Evolutionary conservation across 495 filamentous ascomycete genomes (phyloP).

Genomic region (Aspergillus bridgeri): DNA sequence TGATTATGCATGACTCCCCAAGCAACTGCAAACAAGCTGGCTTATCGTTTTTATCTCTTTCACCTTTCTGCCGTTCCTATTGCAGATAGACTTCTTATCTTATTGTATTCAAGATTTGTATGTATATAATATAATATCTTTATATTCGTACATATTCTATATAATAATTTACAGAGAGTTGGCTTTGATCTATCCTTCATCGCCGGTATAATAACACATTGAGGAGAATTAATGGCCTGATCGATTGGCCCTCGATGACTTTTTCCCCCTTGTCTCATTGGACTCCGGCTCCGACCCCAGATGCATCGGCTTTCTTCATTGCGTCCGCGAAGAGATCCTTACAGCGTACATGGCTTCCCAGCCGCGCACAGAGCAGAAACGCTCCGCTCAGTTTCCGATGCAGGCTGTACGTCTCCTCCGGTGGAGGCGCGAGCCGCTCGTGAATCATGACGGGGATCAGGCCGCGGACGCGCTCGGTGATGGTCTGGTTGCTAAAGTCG

Average conservation of each 20-base stretch:
- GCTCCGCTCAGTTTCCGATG: slow-evolving; percentile 96
- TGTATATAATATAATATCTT: background rate
- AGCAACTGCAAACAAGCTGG: background rate
- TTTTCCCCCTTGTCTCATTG: slow-evolving; percentile 3
- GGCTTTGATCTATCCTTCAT: background rate
- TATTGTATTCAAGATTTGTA: background rate
- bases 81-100: background rate
- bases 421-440: slow-evolving; percentile 84
- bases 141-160: background rate
- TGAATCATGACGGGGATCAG: slow-evolving; percentile 90
- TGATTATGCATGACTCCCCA: background rate
- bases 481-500: slow-evolving; percentile 90
- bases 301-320: slow-evolving; percentile 44
- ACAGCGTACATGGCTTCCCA: slow-evolving; percentile 80
- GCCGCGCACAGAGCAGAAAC: slow-evolving; percentile 82
- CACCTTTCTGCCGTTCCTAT: background rate
- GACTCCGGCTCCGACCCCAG: slow-evolving; percentile 13
- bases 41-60: too few species aligned
- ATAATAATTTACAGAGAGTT: background rate
- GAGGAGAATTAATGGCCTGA: background rate
- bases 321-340: slow-evolving; percentile 75
- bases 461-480: slow-evolving; percentile 82
- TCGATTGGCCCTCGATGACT: background rate
- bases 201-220: background rate
- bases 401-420: slow-evolving; percentile 95